Base-by-base conservation (phyloP, 495 filamentous ascomycete species). In the Penicillium malachiteum region DNA sequence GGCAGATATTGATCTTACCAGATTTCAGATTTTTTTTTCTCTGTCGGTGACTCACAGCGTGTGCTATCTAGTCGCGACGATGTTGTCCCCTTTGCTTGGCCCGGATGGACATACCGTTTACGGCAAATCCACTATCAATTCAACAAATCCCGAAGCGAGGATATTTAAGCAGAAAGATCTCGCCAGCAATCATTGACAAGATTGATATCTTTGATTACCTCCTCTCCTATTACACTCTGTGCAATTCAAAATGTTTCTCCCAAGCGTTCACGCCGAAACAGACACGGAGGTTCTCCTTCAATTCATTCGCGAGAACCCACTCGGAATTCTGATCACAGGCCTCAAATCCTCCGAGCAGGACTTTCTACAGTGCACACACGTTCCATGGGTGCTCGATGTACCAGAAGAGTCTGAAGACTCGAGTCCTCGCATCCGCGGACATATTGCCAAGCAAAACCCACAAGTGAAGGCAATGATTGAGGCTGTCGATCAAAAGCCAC, bases 361-460 rank as follows among this genome's bases (percentile, higher is more conserved):
- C 0, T 67, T 80, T 14, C 64, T 84, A 31, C 82, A 82, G 59
- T 71, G 66, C 35, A 83, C 73, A 49, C 81, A 84, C 59, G 79
- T 85, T 46, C 81, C 81, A 7, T 85, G 70, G 37, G 61, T 84
- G n/a, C 66, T 85, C 2, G 79, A 85, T 55, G 60, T 77, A 2
- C 54, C 62, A 14, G 45, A 38, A 39, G 11, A 71, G 43, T 71
- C 62, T 5, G 58, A 59, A 4, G 53, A 40, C 12, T 50, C 62
- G 14, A 66, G 71, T 33, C 66, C 65, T 30, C 50, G 54, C 11
- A 64, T 85, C 1, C 73, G 82, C 21, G 81, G 73, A 5, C 82
- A 85, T 58, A 65, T 84, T 17, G 82, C 81, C 21, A 70, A 78
- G 30, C 65, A 66, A 33, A 85, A 84, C 57, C 82, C 81, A 0